Base-by-base conservation (phyloP, 371 early-diverging fungal species). In the Mortierella polycephala region DNA sequence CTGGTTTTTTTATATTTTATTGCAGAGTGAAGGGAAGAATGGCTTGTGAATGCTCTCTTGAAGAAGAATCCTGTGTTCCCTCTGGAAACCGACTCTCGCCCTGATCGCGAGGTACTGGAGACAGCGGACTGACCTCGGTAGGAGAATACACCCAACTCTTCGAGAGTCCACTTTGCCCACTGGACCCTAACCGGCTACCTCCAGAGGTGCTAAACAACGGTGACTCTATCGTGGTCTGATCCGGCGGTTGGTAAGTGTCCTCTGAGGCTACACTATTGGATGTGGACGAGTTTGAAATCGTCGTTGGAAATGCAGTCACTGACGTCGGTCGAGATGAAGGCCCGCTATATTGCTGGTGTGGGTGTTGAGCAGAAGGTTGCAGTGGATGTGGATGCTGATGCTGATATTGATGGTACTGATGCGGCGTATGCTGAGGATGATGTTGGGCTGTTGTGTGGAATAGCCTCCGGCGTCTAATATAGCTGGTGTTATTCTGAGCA, bases 81-180 rank as follows among this genome's bases (percentile, higher is more conserved):
- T 30, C 30, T 1, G 30, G 30, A 30, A 30, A 30, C 30, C 4
- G 7, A 37, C 44, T 51, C 37, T 51, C 66, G 7, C 10, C 13
- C 20, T 65, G 57, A 8, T 65, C 58, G 58, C 51, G 58, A 30
- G 57, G 44, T 11, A 49, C 64, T 21, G 64, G 57, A 7, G 64
- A 57, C 42, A 65, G 49, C 14, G 66, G 66, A 23, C 66, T 65
- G 37, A 65, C 52, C 30, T 65, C 66, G 4, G 18, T 39, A 3
- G 65, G 42, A 14, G 69, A 57, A 46, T 76, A 60, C 8, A 70
- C 68, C 76, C 76, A 70, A 55, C 75, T 75, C 59, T 69, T 69
- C 16, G 75, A 75, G 8, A 75, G 60, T n/a, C 58, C 67, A 54
- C 75, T 75, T 18, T 75, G 66, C 7, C 65, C 67, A 16, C 18